phyloP scores from a whole-genome alignment of 2,329 filamentous ascomycete genomes.

The Aspergillus costaricaensis region DNA sequence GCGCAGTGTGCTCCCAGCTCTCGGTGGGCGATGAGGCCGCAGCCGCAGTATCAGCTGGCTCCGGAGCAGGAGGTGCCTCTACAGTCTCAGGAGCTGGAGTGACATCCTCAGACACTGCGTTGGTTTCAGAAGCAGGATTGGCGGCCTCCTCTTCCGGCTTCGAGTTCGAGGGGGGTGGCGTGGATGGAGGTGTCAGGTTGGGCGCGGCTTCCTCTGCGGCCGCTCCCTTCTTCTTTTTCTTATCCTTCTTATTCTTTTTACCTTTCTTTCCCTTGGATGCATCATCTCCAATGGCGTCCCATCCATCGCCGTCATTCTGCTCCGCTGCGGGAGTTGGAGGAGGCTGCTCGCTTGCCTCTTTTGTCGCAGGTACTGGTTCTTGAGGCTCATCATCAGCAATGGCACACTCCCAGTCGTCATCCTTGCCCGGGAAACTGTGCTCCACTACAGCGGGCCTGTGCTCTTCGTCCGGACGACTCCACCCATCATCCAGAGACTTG shows the following conservation, averaged over 20 bases:
- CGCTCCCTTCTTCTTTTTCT: conserved; percentile 30
- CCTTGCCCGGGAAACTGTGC: not conserved
- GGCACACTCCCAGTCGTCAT: conserved; percentile 8
- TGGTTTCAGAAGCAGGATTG: conserved; percentile 5
- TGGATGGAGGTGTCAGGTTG: conserved; percentile 42
- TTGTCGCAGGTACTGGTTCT: not conserved
- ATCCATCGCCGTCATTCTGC: conserved; percentile 4
- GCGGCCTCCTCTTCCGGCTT: conserved; percentile 15
- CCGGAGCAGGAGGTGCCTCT: not conserved
- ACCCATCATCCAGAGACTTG: not conserved
- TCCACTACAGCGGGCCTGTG: not conserved
- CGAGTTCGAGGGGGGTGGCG: conserved; percentile 34
- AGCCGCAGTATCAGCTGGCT: not conserved
- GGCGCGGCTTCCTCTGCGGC: conserved; percentile 27
- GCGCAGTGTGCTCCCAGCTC: conserved; percentile 16
- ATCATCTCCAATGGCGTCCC: conserved; percentile 8
- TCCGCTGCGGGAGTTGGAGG: conserved; percentile 3
- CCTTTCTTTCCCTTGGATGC: conserved; percentile 22
- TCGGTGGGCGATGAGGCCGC: conserved; percentile 7
- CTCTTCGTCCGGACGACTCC: not conserved
- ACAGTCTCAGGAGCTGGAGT: not conserved
- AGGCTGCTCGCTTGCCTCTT: conserved; percentile 6
- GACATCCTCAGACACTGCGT: conserved; percentile 12
- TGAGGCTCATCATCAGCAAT: conserved; percentile 12
- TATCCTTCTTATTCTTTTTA: conserved; percentile 34